Conservation (phyloP, 148 eudicot species). For the Polygonum maritimum region DNA sequence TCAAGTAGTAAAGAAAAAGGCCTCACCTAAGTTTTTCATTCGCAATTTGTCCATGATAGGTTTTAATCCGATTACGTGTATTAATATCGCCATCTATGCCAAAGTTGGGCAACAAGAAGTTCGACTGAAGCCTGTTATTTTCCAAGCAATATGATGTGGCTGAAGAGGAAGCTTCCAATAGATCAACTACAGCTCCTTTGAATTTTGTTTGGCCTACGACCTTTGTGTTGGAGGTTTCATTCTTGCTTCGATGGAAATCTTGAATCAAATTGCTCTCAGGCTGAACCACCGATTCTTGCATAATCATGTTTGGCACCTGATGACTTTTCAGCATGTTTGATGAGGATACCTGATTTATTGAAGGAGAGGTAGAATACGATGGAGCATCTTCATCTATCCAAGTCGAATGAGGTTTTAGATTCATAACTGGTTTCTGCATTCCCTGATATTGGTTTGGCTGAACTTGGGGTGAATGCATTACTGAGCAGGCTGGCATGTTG, state of each 20-base stretch:
- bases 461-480: conserved; percentile 41
- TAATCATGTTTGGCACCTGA: conserved; percentile 27
- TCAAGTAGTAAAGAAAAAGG: too few species aligned
- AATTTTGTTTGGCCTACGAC: conserved; percentile 49
- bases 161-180: conserved; percentile 69
- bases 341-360: conserved; percentile 54
- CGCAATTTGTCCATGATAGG: too few species aligned
- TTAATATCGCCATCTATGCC: conserved; percentile 68
- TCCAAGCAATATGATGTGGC: conserved; percentile 81
- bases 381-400: conserved; percentile 66
- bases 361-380: conserved; percentile 88
- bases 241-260: conserved; percentile 47
- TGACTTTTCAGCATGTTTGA: conserved; percentile 45
- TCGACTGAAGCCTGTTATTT: conserved; percentile 60
- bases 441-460: conserved; percentile 46
- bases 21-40: too few species aligned
- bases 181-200: conserved; percentile 43
- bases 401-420: conserved; percentile 38
- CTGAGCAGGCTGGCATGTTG: conserved; percentile 39
- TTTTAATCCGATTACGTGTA: too few species aligned
- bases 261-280: conserved; percentile 35
- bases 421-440: conserved; percentile 40
- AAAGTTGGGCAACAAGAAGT: conserved; percentile 45
- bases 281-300: conserved; percentile 41
- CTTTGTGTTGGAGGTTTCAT: conserved; percentile 44